These are phyloP conservation scores for Flaveria linearis DNA, from an alignment of 129 eudicot genomes.

Conservation along the genomic window DNA sequence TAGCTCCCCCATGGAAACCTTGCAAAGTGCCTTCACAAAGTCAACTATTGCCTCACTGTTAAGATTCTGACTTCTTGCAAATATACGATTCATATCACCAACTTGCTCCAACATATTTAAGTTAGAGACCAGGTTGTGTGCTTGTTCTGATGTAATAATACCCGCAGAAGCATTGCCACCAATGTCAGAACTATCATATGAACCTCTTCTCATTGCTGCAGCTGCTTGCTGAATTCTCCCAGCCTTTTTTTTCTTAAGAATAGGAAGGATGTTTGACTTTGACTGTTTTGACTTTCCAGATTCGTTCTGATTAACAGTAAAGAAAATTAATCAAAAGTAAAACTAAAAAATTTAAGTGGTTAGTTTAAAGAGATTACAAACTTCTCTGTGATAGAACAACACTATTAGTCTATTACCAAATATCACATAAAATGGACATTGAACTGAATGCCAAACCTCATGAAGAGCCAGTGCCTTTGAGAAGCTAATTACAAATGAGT, in stretches of 20 bases:
- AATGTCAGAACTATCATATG: conserved; percentile 96
- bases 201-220: conserved; percentile 87
- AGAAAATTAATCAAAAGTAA: no score
- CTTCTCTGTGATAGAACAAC: no score
- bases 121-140: conserved; percentile 86
- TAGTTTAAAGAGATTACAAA: no score
- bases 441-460: no score
- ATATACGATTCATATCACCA: conserved; percentile 93
- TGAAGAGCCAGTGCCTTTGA: no score
- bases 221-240: conserved; percentile 91
- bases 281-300: conserved; percentile 57
- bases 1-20: conserved; percentile 95
- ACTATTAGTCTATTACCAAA: no score
- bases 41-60: conserved; percentile 97
- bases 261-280: conserved; percentile 80
- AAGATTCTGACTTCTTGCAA: conserved; percentile 83
- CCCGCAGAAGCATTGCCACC: conserved; percentile 78
- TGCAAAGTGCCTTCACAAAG: conserved; percentile 97
- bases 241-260: conserved; percentile 78
- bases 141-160: conserved; percentile 78
- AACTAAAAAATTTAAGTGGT: no score
- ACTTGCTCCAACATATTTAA: conserved; percentile 98
- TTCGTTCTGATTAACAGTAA: conserved; percentile 73
- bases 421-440: no score
- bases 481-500: no score